Conservation (phyloP, 495 filamentous ascomycete genomes). For the Cercophora samala region DNA sequence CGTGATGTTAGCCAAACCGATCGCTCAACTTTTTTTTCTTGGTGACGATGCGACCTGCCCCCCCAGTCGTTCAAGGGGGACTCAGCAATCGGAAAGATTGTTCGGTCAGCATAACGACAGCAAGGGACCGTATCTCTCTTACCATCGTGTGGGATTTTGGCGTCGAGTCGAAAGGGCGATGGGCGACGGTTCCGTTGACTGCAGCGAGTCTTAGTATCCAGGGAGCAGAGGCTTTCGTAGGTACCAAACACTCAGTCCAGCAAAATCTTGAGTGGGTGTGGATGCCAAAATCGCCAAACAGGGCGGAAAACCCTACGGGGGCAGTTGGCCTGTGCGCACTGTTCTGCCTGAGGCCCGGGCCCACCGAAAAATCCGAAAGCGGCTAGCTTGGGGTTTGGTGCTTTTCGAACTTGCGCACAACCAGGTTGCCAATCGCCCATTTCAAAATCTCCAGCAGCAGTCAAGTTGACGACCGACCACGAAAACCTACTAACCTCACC, state of each 20-base stretch:
- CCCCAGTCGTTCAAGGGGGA: not conserved
- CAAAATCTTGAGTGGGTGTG: slow-evolving; percentile 36
- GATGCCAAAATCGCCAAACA: slow-evolving; percentile 34
- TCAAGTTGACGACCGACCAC: slow-evolving; percentile 38
- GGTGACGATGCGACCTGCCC: not conserved
- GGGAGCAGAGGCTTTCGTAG: slow-evolving; percentile 28
- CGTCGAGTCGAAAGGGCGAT: slow-evolving; percentile 36
- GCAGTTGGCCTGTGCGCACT: slow-evolving; percentile 25
- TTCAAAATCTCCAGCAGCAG: slow-evolving; percentile 39
- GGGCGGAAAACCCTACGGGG: slow-evolving; percentile 38
- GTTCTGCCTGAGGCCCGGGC: slow-evolving; percentile 12
- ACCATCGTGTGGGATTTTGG: slow-evolving; percentile 33
- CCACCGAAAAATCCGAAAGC: slow-evolving; percentile 25
- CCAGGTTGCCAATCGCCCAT: slow-evolving; percentile 27
- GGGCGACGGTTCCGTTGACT: slow-evolving; percentile 32
- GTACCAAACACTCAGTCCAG: slow-evolving; percentile 24
- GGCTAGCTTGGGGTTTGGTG: slow-evolving; percentile 39
- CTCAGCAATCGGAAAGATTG: not conserved
- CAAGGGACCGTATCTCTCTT: slow-evolving; percentile 13
- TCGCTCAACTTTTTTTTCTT: not conserved
- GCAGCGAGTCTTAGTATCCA: slow-evolving; percentile 31
- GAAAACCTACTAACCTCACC: slow-evolving; percentile 38
- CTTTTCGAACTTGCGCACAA: slow-evolving; percentile 39
- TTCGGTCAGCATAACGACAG: slow-evolving; percentile 3
- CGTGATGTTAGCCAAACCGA: slow-evolving; percentile 29